These are phyloP conservation scores for Quercus gilva DNA, from an alignment of 306 rosid genomes.

Conservation along the genomic window DNA sequence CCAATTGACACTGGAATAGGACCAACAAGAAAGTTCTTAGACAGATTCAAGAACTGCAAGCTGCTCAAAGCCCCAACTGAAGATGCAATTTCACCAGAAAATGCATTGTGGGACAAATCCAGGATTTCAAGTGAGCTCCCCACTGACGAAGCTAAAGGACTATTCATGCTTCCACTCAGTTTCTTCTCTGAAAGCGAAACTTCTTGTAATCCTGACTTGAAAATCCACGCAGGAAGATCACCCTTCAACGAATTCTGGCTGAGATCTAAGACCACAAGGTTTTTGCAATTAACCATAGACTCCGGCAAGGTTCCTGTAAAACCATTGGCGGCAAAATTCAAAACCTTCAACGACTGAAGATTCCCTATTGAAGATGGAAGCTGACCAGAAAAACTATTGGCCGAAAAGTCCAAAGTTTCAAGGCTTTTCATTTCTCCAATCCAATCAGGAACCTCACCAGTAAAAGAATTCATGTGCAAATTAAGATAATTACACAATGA, in stretches of 20 bases:
- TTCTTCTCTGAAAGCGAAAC: constrained; percentile 48
- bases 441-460: constrained; percentile 78
- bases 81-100: constrained; percentile 68
- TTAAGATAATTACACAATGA: constrained; percentile 56
- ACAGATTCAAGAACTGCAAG: constrained; percentile 67
- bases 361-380: constrained; percentile 67
- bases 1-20: constrained; percentile 60
- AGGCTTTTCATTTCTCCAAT: constrained; percentile 77
- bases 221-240: constrained; percentile 73
- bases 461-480: constrained; percentile 56
- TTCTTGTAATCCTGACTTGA: constrained; percentile 50
- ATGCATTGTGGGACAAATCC: constrained; percentile 76
- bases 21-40: constrained; percentile 69
- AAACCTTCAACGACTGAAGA: constrained; percentile 56
- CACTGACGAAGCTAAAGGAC: constrained; percentile 27
- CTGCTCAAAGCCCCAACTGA: constrained; percentile 54
- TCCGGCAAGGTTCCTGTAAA: constrained; percentile 67
- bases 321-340: constrained; percentile 70
- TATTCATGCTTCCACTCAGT: constrained; percentile 19
- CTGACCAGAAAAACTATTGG: constrained; percentile 65
- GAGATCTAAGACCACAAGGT: constrained; percentile 61
- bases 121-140: constrained; percentile 51
- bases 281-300: constrained; percentile 58
- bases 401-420: constrained; percentile 70
- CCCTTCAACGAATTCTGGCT: constrained; percentile 74